Evolutionary conservation across 2,329 filamentous ascomycete species (phyloP).

Genomic region (Didymella exigua): DNA sequence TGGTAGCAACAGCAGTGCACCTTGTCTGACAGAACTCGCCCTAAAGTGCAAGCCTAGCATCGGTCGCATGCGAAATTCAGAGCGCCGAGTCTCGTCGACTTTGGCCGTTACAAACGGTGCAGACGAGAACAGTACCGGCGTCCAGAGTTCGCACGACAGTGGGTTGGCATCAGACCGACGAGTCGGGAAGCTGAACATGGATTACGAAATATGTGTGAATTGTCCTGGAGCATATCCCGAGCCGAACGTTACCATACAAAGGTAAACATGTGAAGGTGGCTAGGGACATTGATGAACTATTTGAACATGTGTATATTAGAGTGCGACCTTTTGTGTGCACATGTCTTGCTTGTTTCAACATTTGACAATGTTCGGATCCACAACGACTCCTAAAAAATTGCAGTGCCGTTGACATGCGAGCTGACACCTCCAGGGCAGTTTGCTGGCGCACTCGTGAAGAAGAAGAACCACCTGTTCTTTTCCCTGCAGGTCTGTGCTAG

Average conservation of each 20-base stretch:
- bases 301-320: neutral
- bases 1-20: neutral
- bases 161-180: neutral
- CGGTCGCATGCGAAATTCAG: neutral
- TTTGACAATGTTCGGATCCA: neutral
- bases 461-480: constrained; percentile 63
- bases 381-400: constrained; percentile 37
- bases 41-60: neutral
- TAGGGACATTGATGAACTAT: neutral
- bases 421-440: constrained; percentile 61
- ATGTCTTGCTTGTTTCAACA: neutral
- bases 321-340: neutral
- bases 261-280: neutral
- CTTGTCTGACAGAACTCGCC: neutral
- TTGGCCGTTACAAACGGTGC: neutral
- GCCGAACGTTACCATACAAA: neutral
- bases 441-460: constrained; percentile 65
- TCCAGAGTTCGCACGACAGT: neutral
- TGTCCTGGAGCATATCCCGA: constrained; percentile 1
- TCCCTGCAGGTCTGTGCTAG: constrained; percentile 62
- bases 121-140: neutral
- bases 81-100: neutral
- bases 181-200: neutral
- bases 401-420: constrained; percentile 53
- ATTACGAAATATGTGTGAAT: neutral